Evolutionary conservation across 1,284 basidiomycete species (phyloP).

Genomic region (Chalciporus piperatoides): DNA sequence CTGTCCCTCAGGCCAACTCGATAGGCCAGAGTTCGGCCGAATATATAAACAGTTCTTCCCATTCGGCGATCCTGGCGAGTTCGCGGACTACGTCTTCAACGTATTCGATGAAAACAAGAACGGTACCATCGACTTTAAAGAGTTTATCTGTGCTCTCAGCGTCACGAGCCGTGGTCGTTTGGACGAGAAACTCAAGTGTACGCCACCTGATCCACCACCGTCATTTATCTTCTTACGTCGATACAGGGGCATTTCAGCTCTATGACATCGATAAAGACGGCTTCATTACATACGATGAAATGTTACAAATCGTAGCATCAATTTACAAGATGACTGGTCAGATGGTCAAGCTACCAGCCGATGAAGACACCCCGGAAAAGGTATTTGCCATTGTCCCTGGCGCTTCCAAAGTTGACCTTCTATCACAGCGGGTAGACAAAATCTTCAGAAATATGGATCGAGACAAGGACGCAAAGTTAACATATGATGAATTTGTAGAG

Average conservation of each 20-base stretch:
- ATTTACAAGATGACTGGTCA: conserved; percentile 99
- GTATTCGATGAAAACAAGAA: conserved; percentile 96
- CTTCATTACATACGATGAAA: conserved; percentile 96
- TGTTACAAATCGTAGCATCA: conserved; percentile 93
- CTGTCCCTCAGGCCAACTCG: conserved; percentile 95
- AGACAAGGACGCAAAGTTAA: conserved; percentile 85
- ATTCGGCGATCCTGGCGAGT: conserved; percentile 96
- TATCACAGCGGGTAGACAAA: conserved; percentile 85
- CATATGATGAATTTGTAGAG: conserved; percentile 95
- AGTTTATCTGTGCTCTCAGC: conserved; percentile 98
- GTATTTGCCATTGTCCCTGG: conserved; percentile 36
- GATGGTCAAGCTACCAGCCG: conserved; percentile 96
- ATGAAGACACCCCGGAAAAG: conserved; percentile 99
- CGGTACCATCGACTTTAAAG: conserved; percentile 96
- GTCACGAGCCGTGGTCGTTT: conserved; percentile 91
- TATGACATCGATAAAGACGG: conserved; percentile 99
- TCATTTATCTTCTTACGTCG: conserved; percentile 17
- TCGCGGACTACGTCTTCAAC: conserved; percentile 99
- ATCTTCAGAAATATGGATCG: conserved; percentile 93
- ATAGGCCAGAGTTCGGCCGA: conserved; percentile 94
- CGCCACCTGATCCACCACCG: conserved; percentile 32
- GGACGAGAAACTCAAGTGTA: conserved; percentile 99
- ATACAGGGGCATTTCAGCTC: conserved; percentile 95
- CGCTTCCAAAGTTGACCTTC: conserved; percentile 13
- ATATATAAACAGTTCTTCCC: conserved; percentile 99